A percentile compares a stretch with the other conserved stretches of the same genome.
Evolutionary conservation across 768 basidiomycete species (phyloP).

Genomic region (Boletus rubroflammeus): DNA sequence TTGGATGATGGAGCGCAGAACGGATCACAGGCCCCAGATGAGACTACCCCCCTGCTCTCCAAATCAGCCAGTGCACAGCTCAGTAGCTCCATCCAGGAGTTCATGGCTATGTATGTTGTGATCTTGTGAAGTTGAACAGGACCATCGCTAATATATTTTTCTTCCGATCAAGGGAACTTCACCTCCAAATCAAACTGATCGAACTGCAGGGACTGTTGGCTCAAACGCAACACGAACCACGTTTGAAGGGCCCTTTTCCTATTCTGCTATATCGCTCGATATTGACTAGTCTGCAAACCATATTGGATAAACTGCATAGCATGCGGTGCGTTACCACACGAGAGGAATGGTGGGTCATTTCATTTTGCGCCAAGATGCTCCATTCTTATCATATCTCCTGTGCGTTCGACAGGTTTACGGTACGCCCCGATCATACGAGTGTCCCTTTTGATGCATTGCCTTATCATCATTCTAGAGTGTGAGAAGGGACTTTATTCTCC

Average conservation of each 20-base stretch:
- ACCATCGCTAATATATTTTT: constrained; percentile 3
- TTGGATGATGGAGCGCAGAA: constrained; percentile 4
- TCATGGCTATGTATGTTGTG: constrained; percentile 82
- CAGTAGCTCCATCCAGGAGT: constrained; percentile 69
- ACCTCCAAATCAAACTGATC: constrained; percentile 88
- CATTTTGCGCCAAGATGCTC: neutral
- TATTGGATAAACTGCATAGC: constrained; percentile 86
- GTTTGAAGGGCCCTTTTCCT: constrained; percentile 95
- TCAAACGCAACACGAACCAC: constrained; percentile 90
- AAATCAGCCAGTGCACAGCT: constrained; percentile 42
- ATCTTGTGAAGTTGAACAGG: neutral
- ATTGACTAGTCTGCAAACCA: constrained; percentile 77
- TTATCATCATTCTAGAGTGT: constrained; percentile 52
- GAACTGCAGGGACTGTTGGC: constrained; percentile 80
- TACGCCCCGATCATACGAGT: constrained; percentile 32
- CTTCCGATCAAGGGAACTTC: constrained; percentile 70
- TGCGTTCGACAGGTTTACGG: constrained; percentile 59
- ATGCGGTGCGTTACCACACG: constrained; percentile 97
- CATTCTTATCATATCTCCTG: constrained; percentile 4
- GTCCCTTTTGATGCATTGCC: neutral
- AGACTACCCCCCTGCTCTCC: constrained; percentile 31
- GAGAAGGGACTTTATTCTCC: constrained; percentile 81
- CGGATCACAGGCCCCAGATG: constrained; percentile 17
- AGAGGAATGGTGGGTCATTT: constrained; percentile 75
- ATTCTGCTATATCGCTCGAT: constrained; percentile 79